These are phyloP conservation scores for Alternaria sp. DNA, from an alignment of 2,329 filamentous ascomycete species.

Conservation along the genomic window DNA sequence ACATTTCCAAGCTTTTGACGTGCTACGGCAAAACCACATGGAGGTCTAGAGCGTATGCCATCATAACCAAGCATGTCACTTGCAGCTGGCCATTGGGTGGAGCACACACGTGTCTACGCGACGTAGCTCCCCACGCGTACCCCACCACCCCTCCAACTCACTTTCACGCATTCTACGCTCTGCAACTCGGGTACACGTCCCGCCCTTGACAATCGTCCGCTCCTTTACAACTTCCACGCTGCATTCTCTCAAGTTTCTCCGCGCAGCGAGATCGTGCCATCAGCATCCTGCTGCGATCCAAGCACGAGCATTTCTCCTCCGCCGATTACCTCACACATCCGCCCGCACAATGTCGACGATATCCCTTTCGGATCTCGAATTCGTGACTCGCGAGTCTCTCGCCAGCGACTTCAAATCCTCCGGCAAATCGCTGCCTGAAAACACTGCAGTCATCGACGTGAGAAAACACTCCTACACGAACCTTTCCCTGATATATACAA, in stretches of 20 bases:
- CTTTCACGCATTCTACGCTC: background rate
- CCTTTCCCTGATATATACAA: conserved; percentile 9
- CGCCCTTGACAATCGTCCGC: background rate
- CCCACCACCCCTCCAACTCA: background rate
- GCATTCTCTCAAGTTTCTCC: background rate
- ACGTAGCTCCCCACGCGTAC: background rate
- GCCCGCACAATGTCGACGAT: conserved; percentile 41
- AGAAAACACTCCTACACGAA: conserved; percentile 57
- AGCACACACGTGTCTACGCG: background rate
- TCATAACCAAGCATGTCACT: background rate
- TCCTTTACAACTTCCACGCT: background rate
- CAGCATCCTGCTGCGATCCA: background rate
- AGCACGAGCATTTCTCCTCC: background rate
- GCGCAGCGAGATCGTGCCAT: background rate
- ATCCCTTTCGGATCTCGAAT: conserved; percentile 69
- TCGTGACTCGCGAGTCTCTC: conserved; percentile 71
- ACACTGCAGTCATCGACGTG: conserved; percentile 55
- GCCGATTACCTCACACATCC: background rate
- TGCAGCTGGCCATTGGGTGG: background rate
- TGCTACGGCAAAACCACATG: background rate
- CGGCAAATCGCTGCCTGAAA: conserved; percentile 72
- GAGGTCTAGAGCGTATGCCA: background rate
- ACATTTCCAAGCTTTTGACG: background rate
- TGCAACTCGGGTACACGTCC: background rate
- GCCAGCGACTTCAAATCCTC: conserved; percentile 56